phyloP scores from a whole-genome alignment of 78 protist genomes.

The Abeoforma whisleri region DNA sequence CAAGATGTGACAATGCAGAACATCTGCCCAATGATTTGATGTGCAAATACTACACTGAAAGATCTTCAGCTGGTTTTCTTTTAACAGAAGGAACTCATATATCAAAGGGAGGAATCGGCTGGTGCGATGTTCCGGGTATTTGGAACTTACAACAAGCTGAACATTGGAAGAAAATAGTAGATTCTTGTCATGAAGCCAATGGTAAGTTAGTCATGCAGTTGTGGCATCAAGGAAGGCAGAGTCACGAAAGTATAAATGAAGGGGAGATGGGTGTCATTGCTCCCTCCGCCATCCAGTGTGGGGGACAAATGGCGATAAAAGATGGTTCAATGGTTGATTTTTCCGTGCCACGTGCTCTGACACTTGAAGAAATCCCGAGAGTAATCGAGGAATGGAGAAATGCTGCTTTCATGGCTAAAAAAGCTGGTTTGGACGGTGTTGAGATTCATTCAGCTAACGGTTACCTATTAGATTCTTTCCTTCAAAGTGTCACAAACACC shows the following conservation, averaged over 20 bases:
- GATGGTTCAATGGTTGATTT: too few relatives aligned
- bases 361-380: conserved; percentile 51
- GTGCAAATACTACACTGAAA: conserved; percentile 51
- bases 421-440: conserved; percentile 77
- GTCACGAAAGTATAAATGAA: too few relatives aligned
- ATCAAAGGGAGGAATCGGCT: conserved; percentile 15
- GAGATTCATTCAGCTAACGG: conserved; percentile 84
- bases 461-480: conserved; percentile 64
- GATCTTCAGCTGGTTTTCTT: conserved; percentile 52
- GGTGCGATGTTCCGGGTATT: conserved; percentile 2
- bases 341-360: too few relatives aligned
- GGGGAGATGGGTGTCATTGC: too few relatives aligned
- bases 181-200: too few relatives aligned
- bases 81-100: conserved; percentile 43
- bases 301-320: too few relatives aligned
- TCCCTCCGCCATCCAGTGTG: too few relatives aligned
- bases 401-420: conserved; percentile 48
- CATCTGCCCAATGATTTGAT: conserved; percentile 24
- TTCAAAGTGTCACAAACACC: conserved; percentile 52
- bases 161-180: too few relatives aligned
- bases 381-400: conserved; percentile 30
- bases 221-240: too few relatives aligned
- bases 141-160: too few relatives aligned
- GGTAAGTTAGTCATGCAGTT: too few relatives aligned
- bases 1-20: conserved; percentile 26